A percentile compares a stretch with the other conserved stretches of the same genome.
Evolutionary conservation across 257 asterid genomes (phyloP).

Genomic region (Lavandula angustifolia): DNA sequence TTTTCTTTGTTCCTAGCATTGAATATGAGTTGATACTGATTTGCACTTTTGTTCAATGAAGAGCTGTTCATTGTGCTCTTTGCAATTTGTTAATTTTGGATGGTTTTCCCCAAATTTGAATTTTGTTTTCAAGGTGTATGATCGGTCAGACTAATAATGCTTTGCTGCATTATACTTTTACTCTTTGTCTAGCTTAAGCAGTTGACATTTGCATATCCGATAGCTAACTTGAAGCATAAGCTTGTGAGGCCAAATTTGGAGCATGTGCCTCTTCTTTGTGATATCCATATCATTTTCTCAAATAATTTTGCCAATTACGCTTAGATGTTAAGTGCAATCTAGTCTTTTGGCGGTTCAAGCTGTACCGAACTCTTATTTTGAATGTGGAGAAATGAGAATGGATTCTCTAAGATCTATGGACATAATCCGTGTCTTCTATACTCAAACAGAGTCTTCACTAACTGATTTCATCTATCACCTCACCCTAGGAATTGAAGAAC

Average conservation of each 20-base stretch:
- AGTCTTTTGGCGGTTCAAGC: not conserved
- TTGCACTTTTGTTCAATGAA: not conserved
- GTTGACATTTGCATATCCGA: not conserved
- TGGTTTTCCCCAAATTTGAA: not conserved
- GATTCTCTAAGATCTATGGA: not conserved
- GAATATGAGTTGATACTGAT: not conserved
- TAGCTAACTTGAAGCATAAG: not conserved
- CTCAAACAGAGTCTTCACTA: not conserved
- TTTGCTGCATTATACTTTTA: not conserved
- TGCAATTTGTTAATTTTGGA: not conserved
- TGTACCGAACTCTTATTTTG: not conserved
- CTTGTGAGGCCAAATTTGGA: not conserved
- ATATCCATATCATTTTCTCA: not conserved
- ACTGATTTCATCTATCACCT: constrained; percentile 29
- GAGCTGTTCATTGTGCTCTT: not conserved
- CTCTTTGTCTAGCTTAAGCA: not conserved
- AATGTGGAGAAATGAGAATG: constrained; percentile 2
- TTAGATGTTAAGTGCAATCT: not conserved
- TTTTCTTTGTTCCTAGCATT: not conserved
- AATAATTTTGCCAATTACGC: constrained; percentile 1
- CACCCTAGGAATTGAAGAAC: constrained; percentile 81
- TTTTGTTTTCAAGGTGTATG: not conserved
- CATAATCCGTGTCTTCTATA: not conserved
- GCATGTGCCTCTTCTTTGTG: constrained; percentile 8
- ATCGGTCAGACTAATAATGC: not conserved